Percentiles rank a stretch among this genome's conserved stretches.
These are phyloP conservation scores for Solanum clarkiae DNA, from an alignment of 257 asterid species.

Conservation along the genomic window DNA sequence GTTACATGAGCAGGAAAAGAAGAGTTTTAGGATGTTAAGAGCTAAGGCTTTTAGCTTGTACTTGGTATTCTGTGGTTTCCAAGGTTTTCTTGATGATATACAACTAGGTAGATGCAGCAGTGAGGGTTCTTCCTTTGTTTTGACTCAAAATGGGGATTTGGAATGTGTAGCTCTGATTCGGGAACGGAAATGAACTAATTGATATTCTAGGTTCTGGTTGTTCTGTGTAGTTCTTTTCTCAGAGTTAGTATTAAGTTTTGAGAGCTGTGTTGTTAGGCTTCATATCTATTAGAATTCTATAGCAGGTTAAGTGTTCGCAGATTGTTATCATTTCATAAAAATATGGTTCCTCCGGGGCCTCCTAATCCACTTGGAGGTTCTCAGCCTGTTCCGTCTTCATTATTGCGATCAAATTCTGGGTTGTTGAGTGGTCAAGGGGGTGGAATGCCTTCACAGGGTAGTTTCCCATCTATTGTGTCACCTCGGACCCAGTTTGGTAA, in stretches of 20 bases:
- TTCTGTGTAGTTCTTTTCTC: not conserved
- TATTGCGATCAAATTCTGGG: conserved; percentile 69
- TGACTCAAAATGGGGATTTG: not conserved
- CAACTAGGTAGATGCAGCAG: not conserved
- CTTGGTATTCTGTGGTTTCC: conserved; percentile 3
- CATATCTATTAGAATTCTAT: conserved; percentile 8
- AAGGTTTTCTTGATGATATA: not conserved
- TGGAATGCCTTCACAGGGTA: conserved; percentile 51
- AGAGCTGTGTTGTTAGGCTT: conserved; percentile 6
- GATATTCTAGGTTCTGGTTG: not conserved
- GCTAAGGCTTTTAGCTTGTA: conserved; percentile 1
- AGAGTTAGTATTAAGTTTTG: not conserved
- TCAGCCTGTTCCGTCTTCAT: conserved; percentile 49
- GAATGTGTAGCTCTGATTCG: conserved; percentile 1
- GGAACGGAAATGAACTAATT: not conserved
- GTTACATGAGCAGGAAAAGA: not conserved
- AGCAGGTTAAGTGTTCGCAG: conserved; percentile 1
- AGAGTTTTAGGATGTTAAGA: conserved; percentile 10
- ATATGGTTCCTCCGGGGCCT: conserved; percentile 81
- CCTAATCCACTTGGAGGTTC: conserved; percentile 55
- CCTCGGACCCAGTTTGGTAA: conserved; percentile 54
- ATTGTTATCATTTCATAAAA: conserved; percentile 3
- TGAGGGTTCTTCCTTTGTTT: not conserved
- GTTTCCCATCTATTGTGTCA: conserved; percentile 54
- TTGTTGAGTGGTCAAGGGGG: conserved; percentile 75